Percentiles rank a stretch among this genome's conserved stretches.
Evolutionary conservation across 106 monocot genomes (phyloP).

Genomic region (Platanthera guangdongensis): DNA sequence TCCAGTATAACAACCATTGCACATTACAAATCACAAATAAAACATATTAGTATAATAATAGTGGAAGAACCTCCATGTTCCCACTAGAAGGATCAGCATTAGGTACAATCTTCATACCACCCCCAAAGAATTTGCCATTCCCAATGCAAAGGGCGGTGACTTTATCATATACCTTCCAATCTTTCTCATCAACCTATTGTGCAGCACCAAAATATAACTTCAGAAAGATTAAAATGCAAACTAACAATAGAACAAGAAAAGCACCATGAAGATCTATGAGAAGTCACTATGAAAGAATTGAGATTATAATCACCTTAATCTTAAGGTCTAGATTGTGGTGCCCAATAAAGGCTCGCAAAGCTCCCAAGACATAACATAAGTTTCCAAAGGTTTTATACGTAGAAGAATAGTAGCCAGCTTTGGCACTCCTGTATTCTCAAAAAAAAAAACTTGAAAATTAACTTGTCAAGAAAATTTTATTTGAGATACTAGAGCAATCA

Average conservation of each 20-base stretch:
- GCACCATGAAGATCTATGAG: not conserved
- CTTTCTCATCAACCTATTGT: conserved; percentile 60
- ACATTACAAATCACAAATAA: not conserved
- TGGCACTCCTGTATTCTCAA: conserved; percentile 69
- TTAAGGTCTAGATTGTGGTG: conserved; percentile 67
- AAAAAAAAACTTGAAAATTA: not conserved
- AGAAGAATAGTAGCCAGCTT: conserved; percentile 85
- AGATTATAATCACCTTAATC: conserved; percentile 66
- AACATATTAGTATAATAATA: not conserved
- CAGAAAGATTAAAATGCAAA: not conserved
- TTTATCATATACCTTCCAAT: conserved; percentile 60
- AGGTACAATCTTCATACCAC: conserved; percentile 94
- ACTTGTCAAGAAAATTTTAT: not conserved
- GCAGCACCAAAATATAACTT: not conserved
- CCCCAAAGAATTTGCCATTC: conserved; percentile 94
- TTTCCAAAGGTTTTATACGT: conserved; percentile 92
- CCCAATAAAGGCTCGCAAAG: conserved; percentile 79
- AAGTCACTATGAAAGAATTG: not conserved
- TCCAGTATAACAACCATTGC: not conserved
- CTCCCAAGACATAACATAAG: conserved; percentile 86
- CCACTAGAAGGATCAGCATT: conserved; percentile 69
- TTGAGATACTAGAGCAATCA: not conserved
- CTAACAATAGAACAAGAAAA: conserved; percentile 5
- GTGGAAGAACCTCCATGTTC: conserved; percentile 58
- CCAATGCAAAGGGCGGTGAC: conserved; percentile 92